Percentiles rank a stretch among this genome's conserved stretches.
phyloP scores from a whole-genome alignment of 2,329 filamentous ascomycete species.

The Metarhizium album region DNA sequence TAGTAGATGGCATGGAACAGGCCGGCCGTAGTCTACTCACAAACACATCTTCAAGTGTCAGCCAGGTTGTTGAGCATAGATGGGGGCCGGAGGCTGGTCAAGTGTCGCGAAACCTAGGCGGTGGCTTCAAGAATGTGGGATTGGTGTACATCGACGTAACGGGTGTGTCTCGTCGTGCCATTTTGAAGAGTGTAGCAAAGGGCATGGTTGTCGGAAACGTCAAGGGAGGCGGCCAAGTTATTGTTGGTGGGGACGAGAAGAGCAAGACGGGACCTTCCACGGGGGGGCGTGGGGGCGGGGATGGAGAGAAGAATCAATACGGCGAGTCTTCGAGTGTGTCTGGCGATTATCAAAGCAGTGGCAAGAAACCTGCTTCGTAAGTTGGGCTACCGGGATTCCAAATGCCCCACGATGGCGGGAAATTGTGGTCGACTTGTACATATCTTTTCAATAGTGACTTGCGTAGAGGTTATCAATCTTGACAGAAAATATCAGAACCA shows the following conservation, averaged over 20 bases:
- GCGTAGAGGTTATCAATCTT: not conserved
- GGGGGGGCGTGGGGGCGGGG: constrained; percentile 13
- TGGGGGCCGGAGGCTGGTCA: constrained; percentile 80
- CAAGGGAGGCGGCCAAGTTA: constrained; percentile 58
- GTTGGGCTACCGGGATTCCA: not conserved
- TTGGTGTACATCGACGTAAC: constrained; percentile 95
- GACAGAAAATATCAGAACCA: not conserved
- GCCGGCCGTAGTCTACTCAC: constrained; percentile 69
- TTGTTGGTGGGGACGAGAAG: constrained; percentile 57
- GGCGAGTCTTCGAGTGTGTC: constrained; percentile 17
- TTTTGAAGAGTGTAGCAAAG: constrained; percentile 92
- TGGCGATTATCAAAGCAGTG: constrained; percentile 17
- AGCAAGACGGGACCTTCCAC: constrained; percentile 12
- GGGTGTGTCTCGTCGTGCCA: constrained; percentile 77
- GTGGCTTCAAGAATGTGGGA: constrained; percentile 90
- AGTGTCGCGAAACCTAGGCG: constrained; percentile 63
- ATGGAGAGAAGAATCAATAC: constrained; percentile 16
- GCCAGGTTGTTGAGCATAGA: constrained; percentile 75
- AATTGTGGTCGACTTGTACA: not conserved
- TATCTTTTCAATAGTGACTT: not conserved
- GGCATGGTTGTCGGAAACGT: constrained; percentile 87
- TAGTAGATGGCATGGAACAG: constrained; percentile 88
- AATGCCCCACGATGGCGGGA: not conserved
- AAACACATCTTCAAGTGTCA: constrained; percentile 67
- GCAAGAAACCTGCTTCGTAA: constrained; percentile 19